Conservation (phyloP, 805 yeast genomes). For the Myxozyma monticola region DNA sequence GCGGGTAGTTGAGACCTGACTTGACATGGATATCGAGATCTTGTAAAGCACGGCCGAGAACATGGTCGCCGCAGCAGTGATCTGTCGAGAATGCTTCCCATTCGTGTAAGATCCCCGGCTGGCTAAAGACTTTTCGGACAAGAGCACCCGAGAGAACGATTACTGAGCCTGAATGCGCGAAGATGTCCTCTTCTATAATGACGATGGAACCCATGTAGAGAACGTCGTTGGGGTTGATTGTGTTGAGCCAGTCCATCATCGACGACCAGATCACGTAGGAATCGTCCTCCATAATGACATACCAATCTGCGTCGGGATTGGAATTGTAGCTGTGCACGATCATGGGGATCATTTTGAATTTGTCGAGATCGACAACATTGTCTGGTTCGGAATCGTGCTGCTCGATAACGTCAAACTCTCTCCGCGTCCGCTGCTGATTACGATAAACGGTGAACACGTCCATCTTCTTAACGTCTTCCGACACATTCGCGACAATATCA, state of each 20-base stretch:
- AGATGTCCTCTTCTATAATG: constrained; percentile 24
- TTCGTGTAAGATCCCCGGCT: constrained; percentile 26
- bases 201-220: constrained; percentile 39
- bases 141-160: constrained; percentile 39
- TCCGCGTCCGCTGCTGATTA: constrained; percentile 24
- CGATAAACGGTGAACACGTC: constrained; percentile 35
- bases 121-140: constrained; percentile 33
- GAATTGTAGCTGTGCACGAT: constrained; percentile 38
- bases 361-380: constrained; percentile 34
- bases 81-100: constrained; percentile 10
- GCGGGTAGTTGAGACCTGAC: constrained; percentile 33
- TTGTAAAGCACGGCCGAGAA: constrained; percentile 35
- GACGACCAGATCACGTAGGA: constrained; percentile 36
- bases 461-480: constrained; percentile 11
- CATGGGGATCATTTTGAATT: constrained; percentile 42
- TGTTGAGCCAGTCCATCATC: constrained; percentile 31
- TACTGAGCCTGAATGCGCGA: constrained; percentile 44
- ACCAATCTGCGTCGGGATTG: constrained; percentile 38
- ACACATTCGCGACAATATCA: constrained; percentile 35
- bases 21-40: constrained; percentile 22
- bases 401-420: constrained; percentile 34
- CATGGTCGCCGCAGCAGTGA: constrained; percentile 41
- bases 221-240: constrained; percentile 34
- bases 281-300: constrained; percentile 41
- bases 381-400: too few relatives aligned